Evolutionary conservation across 129 eudicot species (phyloP), one percentile per base, ranked within the genome.

Genomic region (Saposhnikovia divaricata): DNA sequence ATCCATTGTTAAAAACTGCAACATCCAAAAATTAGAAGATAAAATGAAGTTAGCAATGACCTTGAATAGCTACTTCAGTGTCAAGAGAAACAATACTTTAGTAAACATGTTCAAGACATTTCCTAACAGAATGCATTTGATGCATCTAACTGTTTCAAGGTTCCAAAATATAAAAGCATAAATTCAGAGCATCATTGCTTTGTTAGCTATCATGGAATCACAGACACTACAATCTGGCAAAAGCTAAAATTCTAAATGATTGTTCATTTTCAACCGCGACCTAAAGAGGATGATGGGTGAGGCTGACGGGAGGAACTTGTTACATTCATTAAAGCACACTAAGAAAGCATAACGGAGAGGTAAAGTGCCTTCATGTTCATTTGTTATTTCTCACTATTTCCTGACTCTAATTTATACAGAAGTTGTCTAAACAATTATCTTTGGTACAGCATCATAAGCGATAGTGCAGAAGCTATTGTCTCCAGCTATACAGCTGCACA

Each of bases 1-100:
- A 87, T 95, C 98, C 83, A 95, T 90, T 43, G 83, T 82, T 48
- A 95, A 87, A 76, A 88, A 90, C 98, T 95, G 91, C 90, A 90
- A 81, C 9, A 77, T 78, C 27, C 79, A 74, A 63, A 46, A 78
- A 6, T 66, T 19, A 45, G 13, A 27, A 16, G 66, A 76, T n/a
- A 76, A 75, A 73, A 3, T 21, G 25, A 37, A 42, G 16, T 38
- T 1, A 19, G 1, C 27, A 9, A 43, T 43, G 55, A 23, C 31
- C 68, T 59, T 43, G 21, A 28, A 66, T 13, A 31, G 31, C 50
- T 8, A 73, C 14, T 19, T 6, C 48, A 72, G 2, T 18, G 12
- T 43, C 15, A 43, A 9, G 19, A 23, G 59, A 45, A 70, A 70
- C 10, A 37, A 70, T 66, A 19, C 10, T 38, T 44, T 6, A 31